A percentile compares a stretch with the other conserved stretches of the same genome.
These are phyloP conservation scores for Anisodus tanguticus DNA, from an alignment of 257 asterid genomes.

Conservation along the genomic window DNA sequence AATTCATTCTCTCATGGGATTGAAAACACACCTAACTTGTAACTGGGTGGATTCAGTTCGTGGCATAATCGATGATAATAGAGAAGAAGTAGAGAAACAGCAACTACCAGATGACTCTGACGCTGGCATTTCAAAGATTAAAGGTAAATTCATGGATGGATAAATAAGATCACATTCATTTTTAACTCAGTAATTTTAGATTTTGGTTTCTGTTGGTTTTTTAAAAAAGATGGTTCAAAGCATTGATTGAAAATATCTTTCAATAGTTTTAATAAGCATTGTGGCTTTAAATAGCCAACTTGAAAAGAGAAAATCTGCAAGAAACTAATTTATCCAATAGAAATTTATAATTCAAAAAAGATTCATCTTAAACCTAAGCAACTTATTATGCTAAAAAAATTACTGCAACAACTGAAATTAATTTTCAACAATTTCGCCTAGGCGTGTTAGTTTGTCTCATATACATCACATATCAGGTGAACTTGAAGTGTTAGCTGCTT, in stretches of 20 bases:
- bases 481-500: conserved; percentile 1
- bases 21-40: conserved; percentile 18
- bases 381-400: too few relatives aligned
- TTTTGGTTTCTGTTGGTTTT: background rate
- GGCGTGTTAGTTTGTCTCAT: background rate
- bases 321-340: too few relatives aligned
- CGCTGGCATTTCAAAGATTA: conserved; percentile 16
- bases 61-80: conserved; percentile 1
- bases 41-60: conserved; percentile 33
- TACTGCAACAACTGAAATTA: too few relatives aligned
- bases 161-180: too few relatives aligned
- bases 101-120: background rate
- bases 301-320: too few relatives aligned
- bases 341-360: too few relatives aligned
- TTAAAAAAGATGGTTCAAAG: too few relatives aligned
- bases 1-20: conserved; percentile 31
- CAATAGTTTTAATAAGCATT: too few relatives aligned
- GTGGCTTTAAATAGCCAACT: too few relatives aligned
- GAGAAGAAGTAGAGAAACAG: background rate
- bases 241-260: too few relatives aligned
- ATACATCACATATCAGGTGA: conserved; percentile 28
- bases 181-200: background rate
- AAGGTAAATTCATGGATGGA: conserved; percentile 17
- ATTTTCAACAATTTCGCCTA: too few relatives aligned
- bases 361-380: too few relatives aligned